Evolutionary conservation across 225 moss, liverwort and hornwort species (phyloP).

Genomic region (Lunularia cruciata): DNA sequence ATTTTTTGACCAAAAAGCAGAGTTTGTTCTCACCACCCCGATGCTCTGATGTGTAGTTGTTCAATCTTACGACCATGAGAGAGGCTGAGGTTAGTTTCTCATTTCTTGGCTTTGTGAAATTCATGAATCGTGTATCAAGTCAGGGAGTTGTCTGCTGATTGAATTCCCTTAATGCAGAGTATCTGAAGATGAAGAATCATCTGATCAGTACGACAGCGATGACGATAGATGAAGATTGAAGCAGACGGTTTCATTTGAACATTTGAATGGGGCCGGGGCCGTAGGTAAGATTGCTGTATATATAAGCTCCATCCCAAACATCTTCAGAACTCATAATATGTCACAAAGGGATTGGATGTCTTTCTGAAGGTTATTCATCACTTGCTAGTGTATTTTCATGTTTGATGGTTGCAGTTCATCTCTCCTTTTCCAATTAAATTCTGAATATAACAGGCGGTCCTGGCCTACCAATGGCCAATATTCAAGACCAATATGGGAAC

Average conservation of each 20-base stretch:
- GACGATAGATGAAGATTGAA: constrained; percentile 43
- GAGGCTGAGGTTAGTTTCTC: too few relatives aligned
- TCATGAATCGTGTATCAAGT: neutral
- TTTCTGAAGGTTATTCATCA: too few relatives aligned
- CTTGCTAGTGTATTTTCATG: too few relatives aligned
- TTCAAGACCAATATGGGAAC: neutral
- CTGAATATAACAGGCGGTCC: constrained; percentile 34
- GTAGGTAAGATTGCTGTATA: constrained; percentile 47
- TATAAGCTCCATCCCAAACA: neutral
- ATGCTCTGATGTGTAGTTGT: neutral
- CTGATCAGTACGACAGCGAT: constrained; percentile 53
- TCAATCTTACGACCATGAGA: too few relatives aligned
- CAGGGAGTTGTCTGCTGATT: neutral
- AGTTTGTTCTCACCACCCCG: constrained; percentile 46
- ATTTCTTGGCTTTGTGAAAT: neutral
- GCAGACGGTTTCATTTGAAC: constrained; percentile 70
- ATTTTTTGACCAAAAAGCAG: constrained; percentile 92
- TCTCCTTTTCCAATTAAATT: neutral
- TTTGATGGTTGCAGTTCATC: too few relatives aligned
- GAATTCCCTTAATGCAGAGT: constrained; percentile 44
- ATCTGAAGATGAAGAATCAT: constrained; percentile 69
- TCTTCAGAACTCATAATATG: too few relatives aligned
- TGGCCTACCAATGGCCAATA: constrained; percentile 28
- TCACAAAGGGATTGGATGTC: too few relatives aligned
- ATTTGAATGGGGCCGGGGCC: constrained; percentile 41